Conservation (phyloP, 2,329 filamentous ascomycete species). For the Emergomyces pasteurianus region DNA sequence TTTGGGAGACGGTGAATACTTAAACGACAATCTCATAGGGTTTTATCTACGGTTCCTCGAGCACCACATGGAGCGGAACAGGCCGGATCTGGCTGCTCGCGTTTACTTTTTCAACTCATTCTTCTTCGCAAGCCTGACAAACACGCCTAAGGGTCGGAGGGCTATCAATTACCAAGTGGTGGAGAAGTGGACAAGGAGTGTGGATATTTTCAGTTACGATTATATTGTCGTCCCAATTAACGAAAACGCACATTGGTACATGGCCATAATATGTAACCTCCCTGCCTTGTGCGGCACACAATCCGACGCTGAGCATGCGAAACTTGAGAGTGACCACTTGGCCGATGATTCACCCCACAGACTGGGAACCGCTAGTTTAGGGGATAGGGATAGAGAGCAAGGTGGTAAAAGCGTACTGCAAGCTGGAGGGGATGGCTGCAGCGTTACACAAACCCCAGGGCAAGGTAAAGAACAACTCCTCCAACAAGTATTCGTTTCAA, state of each 20-base stretch:
- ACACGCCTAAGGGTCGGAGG: constrained; percentile 38
- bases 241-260: constrained; percentile 78
- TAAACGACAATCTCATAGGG: constrained; percentile 86
- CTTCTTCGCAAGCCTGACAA: constrained; percentile 71
- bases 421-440: not conserved
- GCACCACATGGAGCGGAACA: constrained; percentile 42
- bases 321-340: not conserved
- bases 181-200: constrained; percentile 72
- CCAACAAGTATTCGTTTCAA: constrained; percentile 18
- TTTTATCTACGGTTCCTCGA: constrained; percentile 76
- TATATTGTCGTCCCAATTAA: constrained; percentile 91
- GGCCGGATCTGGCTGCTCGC: constrained; percentile 46
- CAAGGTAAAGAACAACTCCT: constrained; percentile 15
- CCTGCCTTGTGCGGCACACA: constrained; percentile 30
- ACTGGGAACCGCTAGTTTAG: not conserved
- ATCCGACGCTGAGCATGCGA: not conserved
- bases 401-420: not conserved
- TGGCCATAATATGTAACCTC: constrained; percentile 89
- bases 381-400: not conserved
- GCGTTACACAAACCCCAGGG: constrained; percentile 2
- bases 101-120: constrained; percentile 89
- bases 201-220: constrained; percentile 75
- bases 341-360: not conserved
- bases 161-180: constrained; percentile 75
- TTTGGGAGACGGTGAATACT: constrained; percentile 69